Conservation (phyloP, 768 basidiomycete genomes). For the Vararia minispora region DNA sequence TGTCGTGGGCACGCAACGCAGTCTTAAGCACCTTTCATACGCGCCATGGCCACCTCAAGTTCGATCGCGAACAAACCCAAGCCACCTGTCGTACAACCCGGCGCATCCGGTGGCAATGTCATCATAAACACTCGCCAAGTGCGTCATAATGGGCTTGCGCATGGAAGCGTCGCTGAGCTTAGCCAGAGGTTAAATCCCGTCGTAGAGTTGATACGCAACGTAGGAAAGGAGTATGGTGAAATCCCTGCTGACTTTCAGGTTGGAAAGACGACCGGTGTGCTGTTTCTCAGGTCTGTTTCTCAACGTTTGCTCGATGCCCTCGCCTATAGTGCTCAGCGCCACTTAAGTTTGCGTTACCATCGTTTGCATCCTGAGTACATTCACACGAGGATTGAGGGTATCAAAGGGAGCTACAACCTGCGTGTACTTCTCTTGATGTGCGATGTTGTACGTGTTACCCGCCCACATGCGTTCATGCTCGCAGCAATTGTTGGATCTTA, state of each 20-base stretch:
- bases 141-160: neutral
- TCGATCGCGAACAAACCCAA: slow-evolving; percentile 6
- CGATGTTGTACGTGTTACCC: slow-evolving; percentile 63
- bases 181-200: slow-evolving; percentile 76
- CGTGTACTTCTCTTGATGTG: slow-evolving; percentile 82
- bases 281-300: slow-evolving; percentile 70
- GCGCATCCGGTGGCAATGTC: slow-evolving; percentile 23
- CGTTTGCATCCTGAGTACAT: slow-evolving; percentile 97
- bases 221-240: slow-evolving; percentile 90
- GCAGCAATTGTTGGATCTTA: slow-evolving; percentile 20
- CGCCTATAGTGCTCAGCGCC: neutral
- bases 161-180: neutral
- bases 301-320: neutral
- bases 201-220: slow-evolving; percentile 77
- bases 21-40: no score
- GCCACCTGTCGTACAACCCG: slow-evolving; percentile 23
- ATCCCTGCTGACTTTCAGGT: slow-evolving; percentile 94
- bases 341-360: slow-evolving; percentile 76
- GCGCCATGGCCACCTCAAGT: neutral
- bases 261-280: slow-evolving; percentile 82
- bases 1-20: no score
- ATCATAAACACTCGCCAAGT: slow-evolving; percentile 24
- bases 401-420: slow-evolving; percentile 73
- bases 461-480: neutral
- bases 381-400: slow-evolving; percentile 78